These are phyloP conservation scores for Calonectria montana DNA, from an alignment of 2,329 filamentous ascomycete species.

Conservation along the genomic window DNA sequence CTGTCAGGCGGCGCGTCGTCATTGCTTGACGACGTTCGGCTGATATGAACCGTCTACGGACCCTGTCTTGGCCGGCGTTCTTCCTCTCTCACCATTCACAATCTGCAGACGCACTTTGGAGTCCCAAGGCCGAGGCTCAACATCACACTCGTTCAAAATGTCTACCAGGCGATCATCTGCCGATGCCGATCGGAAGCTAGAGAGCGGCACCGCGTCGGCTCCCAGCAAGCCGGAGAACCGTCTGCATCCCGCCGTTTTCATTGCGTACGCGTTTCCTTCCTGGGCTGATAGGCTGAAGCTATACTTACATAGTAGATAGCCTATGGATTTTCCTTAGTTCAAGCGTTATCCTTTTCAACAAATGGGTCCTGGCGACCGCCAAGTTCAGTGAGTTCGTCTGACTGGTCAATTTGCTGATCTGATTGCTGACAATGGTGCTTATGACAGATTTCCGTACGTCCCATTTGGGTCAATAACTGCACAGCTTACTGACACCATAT, in stretches of 20 bases:
- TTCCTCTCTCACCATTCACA: background rate
- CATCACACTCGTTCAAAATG: background rate
- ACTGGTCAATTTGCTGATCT: background rate
- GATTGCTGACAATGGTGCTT: background rate
- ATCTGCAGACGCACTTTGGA: background rate
- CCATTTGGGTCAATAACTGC: background rate
- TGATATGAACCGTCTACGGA: background rate
- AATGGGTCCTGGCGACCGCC: constrained; percentile 22
- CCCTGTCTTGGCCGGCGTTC: background rate
- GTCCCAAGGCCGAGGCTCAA: background rate
- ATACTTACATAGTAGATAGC: background rate
- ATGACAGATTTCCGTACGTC: constrained; percentile 20
- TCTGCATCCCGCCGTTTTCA: constrained; percentile 22
- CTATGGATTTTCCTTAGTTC: constrained; percentile 22
- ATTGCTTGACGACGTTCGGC: background rate
- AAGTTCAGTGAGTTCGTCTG: constrained; percentile 16
- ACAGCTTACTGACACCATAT: background rate
- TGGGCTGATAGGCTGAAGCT: background rate
- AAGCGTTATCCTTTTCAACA: constrained; percentile 25
- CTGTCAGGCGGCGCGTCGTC: background rate
- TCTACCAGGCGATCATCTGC: constrained; percentile 9
- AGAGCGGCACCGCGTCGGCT: constrained; percentile 9
- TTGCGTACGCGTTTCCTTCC: constrained; percentile 8
- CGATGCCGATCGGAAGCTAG: constrained; percentile 20
- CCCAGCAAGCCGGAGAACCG: background rate